Conservation (phyloP, 176 grass and related monocot genomes). For the Lolium perenne region DNA sequence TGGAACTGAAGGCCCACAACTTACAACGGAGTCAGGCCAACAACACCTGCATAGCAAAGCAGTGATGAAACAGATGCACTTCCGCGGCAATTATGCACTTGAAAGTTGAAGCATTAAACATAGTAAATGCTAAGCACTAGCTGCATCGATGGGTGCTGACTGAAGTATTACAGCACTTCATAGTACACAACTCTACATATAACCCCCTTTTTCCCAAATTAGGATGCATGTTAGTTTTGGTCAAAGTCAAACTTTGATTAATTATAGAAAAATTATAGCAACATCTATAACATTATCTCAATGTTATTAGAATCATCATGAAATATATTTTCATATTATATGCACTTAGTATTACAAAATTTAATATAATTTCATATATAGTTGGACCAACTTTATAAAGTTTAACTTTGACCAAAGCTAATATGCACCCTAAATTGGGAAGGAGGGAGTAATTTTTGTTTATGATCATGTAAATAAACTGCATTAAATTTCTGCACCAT, state of each 20-base stretch:
- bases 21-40: slow-evolving; percentile 81
- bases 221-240: no score
- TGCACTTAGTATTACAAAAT: no score
- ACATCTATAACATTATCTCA: no score
- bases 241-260: no score
- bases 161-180: not conserved
- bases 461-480: not conserved
- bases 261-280: no score
- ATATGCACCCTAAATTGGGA: no score
- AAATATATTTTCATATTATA: no score
- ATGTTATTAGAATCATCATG: no score
- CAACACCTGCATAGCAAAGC: slow-evolving; percentile 72
- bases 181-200: not conserved
- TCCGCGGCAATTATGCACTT: not conserved
- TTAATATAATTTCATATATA: no score
- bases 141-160: not conserved
- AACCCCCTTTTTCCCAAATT: no score
- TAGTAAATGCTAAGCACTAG: slow-evolving; percentile 1
- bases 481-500: not conserved
- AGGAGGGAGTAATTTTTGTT: not conserved
- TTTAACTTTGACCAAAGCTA: no score
- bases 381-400: no score
- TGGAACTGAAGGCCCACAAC: not conserved
- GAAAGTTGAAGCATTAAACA: not conserved
- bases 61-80: slow-evolving; percentile 16